Conservation (phyloP, 2,329 filamentous ascomycete genomes). For the Nothopassalora personata region DNA sequence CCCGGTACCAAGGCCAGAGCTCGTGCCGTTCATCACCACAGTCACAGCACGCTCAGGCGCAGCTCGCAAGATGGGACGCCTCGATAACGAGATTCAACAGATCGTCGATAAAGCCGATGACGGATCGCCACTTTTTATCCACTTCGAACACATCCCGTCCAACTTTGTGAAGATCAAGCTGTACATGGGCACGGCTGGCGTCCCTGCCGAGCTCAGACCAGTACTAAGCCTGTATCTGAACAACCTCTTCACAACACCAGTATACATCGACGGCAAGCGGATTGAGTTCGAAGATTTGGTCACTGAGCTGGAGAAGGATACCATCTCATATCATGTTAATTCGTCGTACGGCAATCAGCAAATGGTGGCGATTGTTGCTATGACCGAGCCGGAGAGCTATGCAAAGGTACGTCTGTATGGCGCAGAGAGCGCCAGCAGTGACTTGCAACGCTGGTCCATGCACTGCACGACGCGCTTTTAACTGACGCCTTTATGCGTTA, state of each 20-base stretch:
- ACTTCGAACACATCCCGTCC: conserved; percentile 90
- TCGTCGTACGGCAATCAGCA: conserved; percentile 71
- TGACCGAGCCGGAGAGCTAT: conserved; percentile 86
- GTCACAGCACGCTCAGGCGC: conserved; percentile 76
- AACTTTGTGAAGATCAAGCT: conserved; percentile 86
- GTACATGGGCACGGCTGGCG: conserved; percentile 68
- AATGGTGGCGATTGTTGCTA: conserved; percentile 73
- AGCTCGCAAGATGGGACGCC: conserved; percentile 64
- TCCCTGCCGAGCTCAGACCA: conserved; percentile 79
- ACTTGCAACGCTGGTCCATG: too few relatives aligned
- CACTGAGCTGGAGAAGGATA: conserved; percentile 84
- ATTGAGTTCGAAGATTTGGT: conserved; percentile 90
- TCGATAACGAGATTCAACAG: conserved; percentile 66
- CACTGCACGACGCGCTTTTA: too few relatives aligned
- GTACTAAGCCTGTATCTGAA: conserved; percentile 78
- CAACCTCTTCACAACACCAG: conserved; percentile 91
- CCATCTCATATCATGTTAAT: conserved; percentile 73
- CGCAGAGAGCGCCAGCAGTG: too few relatives aligned
- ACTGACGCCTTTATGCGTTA: too few relatives aligned
- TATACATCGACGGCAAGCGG: conserved; percentile 67
- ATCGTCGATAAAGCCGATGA: conserved; percentile 64
- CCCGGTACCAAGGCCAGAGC: conserved; percentile 76
- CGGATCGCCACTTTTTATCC: conserved; percentile 71
- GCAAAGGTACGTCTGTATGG: conserved; percentile 39
- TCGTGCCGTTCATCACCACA: conserved; percentile 91